phyloP scores from a whole-genome alignment of 2,329 filamentous ascomycete species.

The Epichloe hybrida region DNA sequence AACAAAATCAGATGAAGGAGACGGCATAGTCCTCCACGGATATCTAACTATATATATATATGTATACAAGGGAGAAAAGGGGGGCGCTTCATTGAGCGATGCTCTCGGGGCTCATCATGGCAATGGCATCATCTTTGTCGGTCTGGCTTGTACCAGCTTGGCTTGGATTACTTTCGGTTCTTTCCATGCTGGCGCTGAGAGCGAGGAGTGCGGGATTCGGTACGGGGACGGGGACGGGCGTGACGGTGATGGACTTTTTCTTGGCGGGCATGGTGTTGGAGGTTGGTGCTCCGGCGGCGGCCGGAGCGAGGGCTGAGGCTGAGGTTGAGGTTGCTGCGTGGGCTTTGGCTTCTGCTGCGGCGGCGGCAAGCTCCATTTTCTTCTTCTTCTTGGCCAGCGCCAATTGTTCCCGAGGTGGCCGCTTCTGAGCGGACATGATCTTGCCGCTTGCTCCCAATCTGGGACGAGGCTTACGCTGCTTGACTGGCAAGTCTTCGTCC shows the following conservation, averaged over 20 bases:
- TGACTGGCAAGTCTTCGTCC: conserved; percentile 86
- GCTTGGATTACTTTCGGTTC: conserved; percentile 42
- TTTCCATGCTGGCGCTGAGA: conserved; percentile 40
- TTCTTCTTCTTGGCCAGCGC: conserved; percentile 80
- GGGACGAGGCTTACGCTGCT: conserved; percentile 69
- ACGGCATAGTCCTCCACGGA: background rate
- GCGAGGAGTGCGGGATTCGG: conserved; percentile 27
- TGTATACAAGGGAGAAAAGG: background rate
- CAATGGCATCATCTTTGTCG: conserved; percentile 53
- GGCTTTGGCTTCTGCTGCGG: conserved; percentile 34
- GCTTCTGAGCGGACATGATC: conserved; percentile 73
- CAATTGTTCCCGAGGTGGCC: conserved; percentile 68
- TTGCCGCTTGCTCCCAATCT: conserved; percentile 61
- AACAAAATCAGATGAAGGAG: background rate
- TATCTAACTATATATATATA: background rate
- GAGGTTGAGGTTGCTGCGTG: conserved; percentile 11
- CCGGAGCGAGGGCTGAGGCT: background rate
- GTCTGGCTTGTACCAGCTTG: conserved; percentile 48
- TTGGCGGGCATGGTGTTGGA: conserved; percentile 33
- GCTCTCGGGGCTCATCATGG: conserved; percentile 79
- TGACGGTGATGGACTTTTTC: conserved; percentile 32
- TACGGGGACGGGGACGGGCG: conserved; percentile 21
- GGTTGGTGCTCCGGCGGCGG: conserved; percentile 11
- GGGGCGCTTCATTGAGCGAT: conserved; percentile 34
- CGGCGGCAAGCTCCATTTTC: conserved; percentile 48